These are phyloP conservation scores for Ustilago trichophora DNA, from an alignment of 1,284 basidiomycete genomes.

Conservation along the genomic window DNA sequence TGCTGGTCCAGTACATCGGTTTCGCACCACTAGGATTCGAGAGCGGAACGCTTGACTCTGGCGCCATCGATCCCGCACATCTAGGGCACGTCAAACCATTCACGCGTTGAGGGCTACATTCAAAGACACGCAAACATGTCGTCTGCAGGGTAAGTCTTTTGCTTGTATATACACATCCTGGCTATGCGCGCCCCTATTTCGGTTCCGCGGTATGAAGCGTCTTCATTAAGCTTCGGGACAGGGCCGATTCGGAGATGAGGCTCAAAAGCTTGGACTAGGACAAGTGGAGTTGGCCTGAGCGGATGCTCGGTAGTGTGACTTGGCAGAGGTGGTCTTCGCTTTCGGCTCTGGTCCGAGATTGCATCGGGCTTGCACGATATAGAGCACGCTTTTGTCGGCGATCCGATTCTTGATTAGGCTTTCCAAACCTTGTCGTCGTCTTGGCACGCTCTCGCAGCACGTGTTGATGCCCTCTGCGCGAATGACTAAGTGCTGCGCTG, in stretches of 20 bases:
- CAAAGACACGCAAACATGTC: conserved; percentile 9
- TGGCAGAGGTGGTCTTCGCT: too few species aligned
- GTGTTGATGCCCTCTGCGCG: too few species aligned
- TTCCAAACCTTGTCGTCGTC: not conserved
- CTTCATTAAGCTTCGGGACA: conserved; percentile 8
- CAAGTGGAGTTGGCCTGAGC: too few species aligned
- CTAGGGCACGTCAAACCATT: too few species aligned
- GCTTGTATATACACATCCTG: too few species aligned
- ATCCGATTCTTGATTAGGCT: conserved; percentile 1
- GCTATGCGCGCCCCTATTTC: too few species aligned
- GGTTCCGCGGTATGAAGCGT: conserved; percentile 5
- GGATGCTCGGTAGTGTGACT: too few species aligned
- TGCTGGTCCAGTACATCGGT: not conserved
- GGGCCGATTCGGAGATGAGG: conserved; percentile 3
- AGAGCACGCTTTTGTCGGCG: conserved; percentile 2
- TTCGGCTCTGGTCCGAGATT: conserved; percentile 12
- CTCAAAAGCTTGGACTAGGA: not conserved
- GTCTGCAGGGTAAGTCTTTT: conserved; percentile 36
- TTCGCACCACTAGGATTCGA: not conserved
- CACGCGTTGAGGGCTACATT: not conserved
- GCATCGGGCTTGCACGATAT: not conserved
- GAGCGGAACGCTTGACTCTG: not conserved
- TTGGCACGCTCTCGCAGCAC: not conserved
- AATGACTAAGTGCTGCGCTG: too few species aligned
- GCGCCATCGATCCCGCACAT: not conserved